phyloP scores from a whole-genome alignment of 257 asterid species.

The Solanum commersonii region DNA sequence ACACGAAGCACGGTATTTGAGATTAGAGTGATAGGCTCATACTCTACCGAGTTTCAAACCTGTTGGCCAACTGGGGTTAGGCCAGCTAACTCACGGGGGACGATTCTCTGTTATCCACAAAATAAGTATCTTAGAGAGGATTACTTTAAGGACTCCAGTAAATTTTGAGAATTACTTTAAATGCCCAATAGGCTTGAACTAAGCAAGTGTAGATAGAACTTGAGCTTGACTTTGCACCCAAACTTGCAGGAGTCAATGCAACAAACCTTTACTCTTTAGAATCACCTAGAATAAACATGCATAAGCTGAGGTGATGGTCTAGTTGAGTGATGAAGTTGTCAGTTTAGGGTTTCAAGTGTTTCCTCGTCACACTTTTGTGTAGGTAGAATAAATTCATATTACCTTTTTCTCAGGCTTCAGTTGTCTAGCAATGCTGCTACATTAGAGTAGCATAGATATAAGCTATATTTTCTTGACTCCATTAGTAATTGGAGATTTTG shows the following conservation, averaged over 20 bases:
- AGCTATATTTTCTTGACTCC: background rate
- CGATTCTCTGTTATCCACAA: background rate
- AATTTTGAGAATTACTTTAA: background rate
- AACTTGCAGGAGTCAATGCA: background rate
- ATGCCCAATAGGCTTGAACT: background rate
- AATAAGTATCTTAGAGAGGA: background rate
- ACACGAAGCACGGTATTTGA: background rate
- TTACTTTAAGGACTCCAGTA: background rate
- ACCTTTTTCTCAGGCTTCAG: background rate
- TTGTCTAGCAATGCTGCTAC: background rate
- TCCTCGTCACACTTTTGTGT: background rate
- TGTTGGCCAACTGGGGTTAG: background rate
- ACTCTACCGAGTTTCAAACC: background rate
- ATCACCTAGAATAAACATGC: background rate
- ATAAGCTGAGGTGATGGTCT: background rate
- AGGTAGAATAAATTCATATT: background rate
- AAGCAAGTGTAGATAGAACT: background rate
- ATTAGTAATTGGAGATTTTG: background rate
- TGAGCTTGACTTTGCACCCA: background rate
- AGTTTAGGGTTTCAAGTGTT: background rate
- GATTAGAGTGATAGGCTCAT: background rate
- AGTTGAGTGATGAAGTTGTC: background rate
- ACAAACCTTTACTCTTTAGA: background rate
- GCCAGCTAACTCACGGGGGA: background rate
- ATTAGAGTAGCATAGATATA: background rate